Evolutionary conservation across 371 early-diverging fungal genomes (phyloP).

Genomic region (Zopfochytrium polystomum): DNA sequence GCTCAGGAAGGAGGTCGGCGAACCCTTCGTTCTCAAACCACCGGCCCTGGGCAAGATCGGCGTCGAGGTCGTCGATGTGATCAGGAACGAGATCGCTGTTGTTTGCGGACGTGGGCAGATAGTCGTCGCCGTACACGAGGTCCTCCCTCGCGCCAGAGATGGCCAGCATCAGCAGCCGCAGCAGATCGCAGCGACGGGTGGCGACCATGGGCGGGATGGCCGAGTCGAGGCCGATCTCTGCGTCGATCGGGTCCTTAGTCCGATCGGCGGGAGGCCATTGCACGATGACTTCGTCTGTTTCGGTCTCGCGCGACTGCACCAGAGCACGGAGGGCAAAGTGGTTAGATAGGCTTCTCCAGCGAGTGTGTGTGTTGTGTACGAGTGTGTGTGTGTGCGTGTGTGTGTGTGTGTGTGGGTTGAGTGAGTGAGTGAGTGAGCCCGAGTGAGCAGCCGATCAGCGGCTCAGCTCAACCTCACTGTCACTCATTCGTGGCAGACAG

Average conservation of each 20-base stretch:
- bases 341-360: not conserved
- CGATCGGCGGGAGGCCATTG: constrained; percentile 8
- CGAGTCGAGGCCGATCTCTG: not conserved
- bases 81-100: constrained; percentile 28
- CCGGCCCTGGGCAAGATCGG: constrained; percentile 37
- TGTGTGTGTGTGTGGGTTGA: too few species aligned
- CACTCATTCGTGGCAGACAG: too few species aligned
- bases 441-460: too few species aligned
- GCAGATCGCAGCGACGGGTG: constrained; percentile 39
- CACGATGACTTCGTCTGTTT: not conserved
- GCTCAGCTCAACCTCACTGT: too few species aligned
- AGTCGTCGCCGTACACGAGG: constrained; percentile 28
- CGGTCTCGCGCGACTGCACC: constrained; percentile 8
- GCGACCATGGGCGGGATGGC: constrained; percentile 46
- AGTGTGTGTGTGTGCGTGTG: too few species aligned
- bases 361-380: not conserved
- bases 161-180: constrained; percentile 44
- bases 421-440: too few species aligned
- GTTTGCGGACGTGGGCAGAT: constrained; percentile 32
- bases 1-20: constrained; percentile 20
- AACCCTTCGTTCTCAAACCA: constrained; percentile 45
- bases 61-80: constrained; percentile 29
- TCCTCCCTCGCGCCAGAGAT: constrained; percentile 40
- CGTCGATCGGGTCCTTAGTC: not conserved
- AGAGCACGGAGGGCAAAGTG: constrained; percentile 3